These are phyloP conservation scores for Gelatoporia subvermispora DNA, from an alignment of 768 basidiomycete genomes.

Conservation along the genomic window DNA sequence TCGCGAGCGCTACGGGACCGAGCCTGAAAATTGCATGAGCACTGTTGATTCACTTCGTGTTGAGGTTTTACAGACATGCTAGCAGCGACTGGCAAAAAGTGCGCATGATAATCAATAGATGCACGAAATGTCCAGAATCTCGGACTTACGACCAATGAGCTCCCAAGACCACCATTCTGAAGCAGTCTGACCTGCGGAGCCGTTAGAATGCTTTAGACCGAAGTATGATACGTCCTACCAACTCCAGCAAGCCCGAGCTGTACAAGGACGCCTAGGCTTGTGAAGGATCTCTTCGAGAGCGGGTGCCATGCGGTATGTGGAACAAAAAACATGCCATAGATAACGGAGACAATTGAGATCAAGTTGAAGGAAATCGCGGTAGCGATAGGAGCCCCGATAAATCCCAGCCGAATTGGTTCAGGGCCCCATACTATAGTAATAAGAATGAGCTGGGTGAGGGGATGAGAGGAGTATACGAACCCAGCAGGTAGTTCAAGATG, in stretches of 20 bases:
- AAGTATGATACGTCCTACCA: constrained; percentile 33
- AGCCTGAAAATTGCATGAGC: constrained; percentile 38
- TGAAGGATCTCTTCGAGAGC: constrained; percentile 57
- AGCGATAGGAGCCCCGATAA: constrained; percentile 88
- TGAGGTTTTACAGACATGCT: constrained; percentile 37
- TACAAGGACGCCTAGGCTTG: constrained; percentile 60
- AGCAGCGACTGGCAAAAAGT: constrained; percentile 40
- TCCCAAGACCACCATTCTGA: constrained; percentile 99
- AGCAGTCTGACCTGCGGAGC: constrained; percentile 59
- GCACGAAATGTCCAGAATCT: background rate
- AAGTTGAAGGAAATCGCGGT: constrained; percentile 87
- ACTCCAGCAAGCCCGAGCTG: constrained; percentile 81
- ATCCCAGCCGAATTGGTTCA: constrained; percentile 71
- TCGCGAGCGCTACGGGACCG: constrained; percentile 76
- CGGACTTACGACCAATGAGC: constrained; percentile 50
- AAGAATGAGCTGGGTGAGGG: background rate
- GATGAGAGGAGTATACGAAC: constrained; percentile 29
- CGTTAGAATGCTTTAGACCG: too few relatives aligned
- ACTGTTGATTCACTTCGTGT: background rate
- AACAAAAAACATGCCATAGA: constrained; percentile 60
- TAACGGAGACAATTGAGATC: constrained; percentile 56
- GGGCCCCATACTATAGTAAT: constrained; percentile 72
- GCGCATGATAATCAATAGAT: background rate
- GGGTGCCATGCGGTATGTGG: constrained; percentile 82
- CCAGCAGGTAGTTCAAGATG: constrained; percentile 79